Evolutionary conservation across 176 grass and related monocot genomes (phyloP).

Genomic region (Rhynchospora pubera): DNA sequence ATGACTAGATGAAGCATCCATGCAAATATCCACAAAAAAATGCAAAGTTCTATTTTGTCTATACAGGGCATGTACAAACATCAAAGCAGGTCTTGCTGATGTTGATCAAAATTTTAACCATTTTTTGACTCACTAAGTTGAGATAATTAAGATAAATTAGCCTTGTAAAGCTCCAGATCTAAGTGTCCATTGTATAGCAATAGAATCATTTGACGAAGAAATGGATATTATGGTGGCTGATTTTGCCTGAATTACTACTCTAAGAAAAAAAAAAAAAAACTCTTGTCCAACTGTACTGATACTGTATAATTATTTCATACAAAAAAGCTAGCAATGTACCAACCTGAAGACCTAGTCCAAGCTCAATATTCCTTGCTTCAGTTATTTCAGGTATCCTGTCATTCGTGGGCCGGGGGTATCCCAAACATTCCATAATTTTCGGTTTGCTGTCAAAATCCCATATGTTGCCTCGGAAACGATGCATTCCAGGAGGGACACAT

Average conservation of each 20-base stretch:
- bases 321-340: not conserved
- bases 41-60: not conserved
- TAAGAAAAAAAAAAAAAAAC: no score
- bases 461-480: constrained; percentile 87
- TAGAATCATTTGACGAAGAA: not conserved
- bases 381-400: constrained; percentile 94
- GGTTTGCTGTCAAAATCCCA: constrained; percentile 91
- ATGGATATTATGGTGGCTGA: not conserved
- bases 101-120: not conserved
- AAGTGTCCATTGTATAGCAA: not conserved
- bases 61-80: not conserved
- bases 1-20: not conserved
- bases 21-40: not conserved
- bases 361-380: constrained; percentile 95
- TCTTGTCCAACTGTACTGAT: no score
- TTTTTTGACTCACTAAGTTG: not conserved
- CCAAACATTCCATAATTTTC: constrained; percentile 61
- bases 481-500: constrained; percentile 98
- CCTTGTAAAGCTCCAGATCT: not conserved
- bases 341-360: constrained; percentile 99
- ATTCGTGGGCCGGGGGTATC: constrained; percentile 72
- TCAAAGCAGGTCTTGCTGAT: not conserved
- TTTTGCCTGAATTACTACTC: not conserved
- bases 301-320: no score
- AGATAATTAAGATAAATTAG: not conserved